Percentiles rank a stretch among this genome's conserved stretches.
phyloP scores from a whole-genome alignment of 177 flowering plant species.

The Vitis hybrid region DNA sequence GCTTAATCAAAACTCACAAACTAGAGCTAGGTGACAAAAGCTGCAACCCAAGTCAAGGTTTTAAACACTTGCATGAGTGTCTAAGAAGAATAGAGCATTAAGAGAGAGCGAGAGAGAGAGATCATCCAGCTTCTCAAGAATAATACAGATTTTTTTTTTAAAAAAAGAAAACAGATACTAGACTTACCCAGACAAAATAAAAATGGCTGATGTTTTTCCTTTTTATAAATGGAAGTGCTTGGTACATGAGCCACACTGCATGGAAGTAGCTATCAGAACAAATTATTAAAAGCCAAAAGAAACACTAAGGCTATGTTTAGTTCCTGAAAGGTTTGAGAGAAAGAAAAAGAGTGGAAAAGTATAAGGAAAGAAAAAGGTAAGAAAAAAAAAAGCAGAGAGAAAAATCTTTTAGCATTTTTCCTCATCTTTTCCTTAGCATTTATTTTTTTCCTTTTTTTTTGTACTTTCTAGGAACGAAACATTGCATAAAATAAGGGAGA shows the following conservation, averaged over 20 bases:
- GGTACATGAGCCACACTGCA: slow-evolving; percentile 89
- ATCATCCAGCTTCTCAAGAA: neutral
- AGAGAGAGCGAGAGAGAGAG: too few relatives aligned
- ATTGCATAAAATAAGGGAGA: too few relatives aligned
- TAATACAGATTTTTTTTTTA: neutral
- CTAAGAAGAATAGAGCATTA: neutral
- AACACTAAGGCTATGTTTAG: neutral
- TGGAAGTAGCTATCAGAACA: slow-evolving; percentile 2
- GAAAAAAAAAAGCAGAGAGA: neutral
- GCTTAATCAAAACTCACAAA: neutral
- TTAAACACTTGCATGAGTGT: neutral
- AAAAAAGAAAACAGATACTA: neutral
- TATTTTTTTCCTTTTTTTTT: too few relatives aligned
- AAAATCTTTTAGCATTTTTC: too few relatives aligned
- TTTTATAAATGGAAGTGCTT: slow-evolving; percentile 78
- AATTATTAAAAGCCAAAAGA: neutral
- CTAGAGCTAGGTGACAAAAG: neutral
- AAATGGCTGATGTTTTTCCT: slow-evolving; percentile 61
- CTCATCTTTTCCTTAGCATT: too few relatives aligned
- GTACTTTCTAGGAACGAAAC: too few relatives aligned
- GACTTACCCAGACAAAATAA: slow-evolving; percentile 62
- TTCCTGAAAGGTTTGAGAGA: too few relatives aligned
- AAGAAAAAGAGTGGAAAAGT: neutral
- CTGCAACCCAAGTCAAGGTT: neutral
- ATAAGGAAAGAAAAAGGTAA: neutral